Evolutionary conservation across 371 early-diverging fungal species (phyloP), one percentile per base, ranked within the genome.

Genomic region (Choanephora cucurbitarum): DNA sequence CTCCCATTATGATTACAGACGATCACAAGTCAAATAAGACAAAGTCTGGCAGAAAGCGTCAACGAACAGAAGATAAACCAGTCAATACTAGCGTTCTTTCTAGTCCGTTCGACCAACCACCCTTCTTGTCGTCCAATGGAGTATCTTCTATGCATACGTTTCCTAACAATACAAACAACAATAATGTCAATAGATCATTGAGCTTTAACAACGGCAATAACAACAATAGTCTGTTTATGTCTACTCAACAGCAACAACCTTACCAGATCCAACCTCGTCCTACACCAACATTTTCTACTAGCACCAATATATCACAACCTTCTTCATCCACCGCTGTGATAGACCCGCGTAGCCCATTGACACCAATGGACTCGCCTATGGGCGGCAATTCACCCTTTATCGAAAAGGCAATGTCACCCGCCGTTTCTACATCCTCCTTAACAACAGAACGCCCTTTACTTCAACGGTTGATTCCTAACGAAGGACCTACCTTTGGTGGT

Each of bases 1-100:
- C 95, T 2, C 94, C 97, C 3, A 92, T 96, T 44, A 88, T 96
- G 89, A 94, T 96, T 51, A 96, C 97, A 1, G 97, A 96, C 61
- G 97, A 96, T 65, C 97, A 96, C 77, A 96, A 96, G 66, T 88
- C 92, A 6, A 87, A 84, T 54, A 92, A 92, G 67, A 62, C 73
- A 34, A 81, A 79, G 56, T 62, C 78, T 18, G 80, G 80, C 17
- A 65, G 75, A 44, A 81, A 82, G 37, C 66, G 79, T 15, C 60
- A 65, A 14, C 78, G 77, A 31, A 64, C 69, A 8, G 76, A 28
- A 79, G 3, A 31, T 18, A 33, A 54, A 33, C 40, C 34, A 50
- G 39, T 50, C n/a, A 50, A n/a, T 40, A 17, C 43, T 14, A 21
- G 19, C 43, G n/a, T 21, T 7, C 11, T 37, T 7, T 37, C 37